Base-by-base conservation (phyloP, 2,329 filamentous ascomycete genomes). In the Monilinia laxa region DNA sequence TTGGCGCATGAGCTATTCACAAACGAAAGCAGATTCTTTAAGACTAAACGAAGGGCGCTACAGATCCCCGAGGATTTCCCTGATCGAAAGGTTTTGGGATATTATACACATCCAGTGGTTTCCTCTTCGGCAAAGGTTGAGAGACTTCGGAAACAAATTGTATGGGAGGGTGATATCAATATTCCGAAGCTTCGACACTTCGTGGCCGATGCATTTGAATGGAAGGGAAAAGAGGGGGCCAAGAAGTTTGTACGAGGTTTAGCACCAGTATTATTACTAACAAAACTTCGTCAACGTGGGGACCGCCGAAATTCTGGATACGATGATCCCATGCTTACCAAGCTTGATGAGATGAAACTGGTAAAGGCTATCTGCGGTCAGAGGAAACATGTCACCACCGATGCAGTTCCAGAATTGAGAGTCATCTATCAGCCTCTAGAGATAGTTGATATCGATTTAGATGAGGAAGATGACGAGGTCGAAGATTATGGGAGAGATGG, bases 21-120 rank as follows among this genome's bases (percentile, higher is more conserved):
- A 38, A 99, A 99, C 74, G 88, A 95, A 75, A 91, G 87, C 74
- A 88, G 89, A 3, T 87, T 88, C 74, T 99, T 99, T 77, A 84
- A 86, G 53, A 87, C 85, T 18, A 92, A 87, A 73, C 92, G 95
- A 75, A 90, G 87, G 70, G 85, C 87, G 2, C 79, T 97, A 57
- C 81, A 78, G 4, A 90, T 99, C 42, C 94, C 94, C 0, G 87
- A 91, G 0, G 82, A 84, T 47, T 99, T 98, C 71, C 95, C 95
- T 0, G 88, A 91, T 69, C 79, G 85, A 57, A 90, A 92, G 53
- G 86, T 97, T 10, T 80, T 98, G 25, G 84, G 90, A 14, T 97
- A 92, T 75, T 99, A 99, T 73, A 94, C 91, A 0, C 88, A 93
- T 74, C 95, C 95, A 0, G 87, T 90, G 1, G 90, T 97, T 4